Evolutionary conservation across 768 basidiomycete genomes (phyloP), one percentile per base, ranked within the genome.

Genomic region (Myochromella boudieri): DNA sequence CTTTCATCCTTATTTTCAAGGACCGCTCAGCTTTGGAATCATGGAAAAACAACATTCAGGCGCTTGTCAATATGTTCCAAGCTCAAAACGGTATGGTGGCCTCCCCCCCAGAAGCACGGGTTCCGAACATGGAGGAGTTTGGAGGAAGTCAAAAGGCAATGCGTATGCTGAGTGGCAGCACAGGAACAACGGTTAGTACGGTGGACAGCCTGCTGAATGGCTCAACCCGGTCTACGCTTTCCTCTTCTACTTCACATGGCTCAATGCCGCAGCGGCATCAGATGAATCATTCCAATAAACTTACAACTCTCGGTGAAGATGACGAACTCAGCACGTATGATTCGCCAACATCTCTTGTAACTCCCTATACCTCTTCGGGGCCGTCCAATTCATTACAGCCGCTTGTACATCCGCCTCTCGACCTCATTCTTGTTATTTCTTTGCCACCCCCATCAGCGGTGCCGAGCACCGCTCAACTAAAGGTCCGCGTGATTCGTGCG

Each of bases 1-100:
- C 88, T 41, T 98, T 99, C 69, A 95, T 97, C 66, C 78, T 99
- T 37, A 87, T 93, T 58, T 99, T 97, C 78, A 88, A 86, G 60
- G 91, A 98, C 44, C 82, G 89, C 24, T 72, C 83, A n/a, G 87
- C 87, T 2, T 76, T 97, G 47, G 92, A 97, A 60, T 77, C 87
- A 0, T 98, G 97, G 97, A 85, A 78, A 62, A 77, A 74, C 42
- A 87, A 87, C 47, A 88, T 99, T 53, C 85, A 89, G 60, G 69
- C 75, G 1, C 81, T 97, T 4, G 84, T 98, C 32, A 74, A 75
- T 44, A 69, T 78, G 59, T 86, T 85, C 67, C 88, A 89, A 56
- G 67, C 74, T 6, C 81, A 79, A 49, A 72, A 74, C 46, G 64
- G 69, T 14, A 52, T 58, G 1, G 61, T 56, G 6, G 61, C 55